Evolutionary conservation across 768 basidiomycete species (phyloP).

Genomic region (Myochromella boudieri): DNA sequence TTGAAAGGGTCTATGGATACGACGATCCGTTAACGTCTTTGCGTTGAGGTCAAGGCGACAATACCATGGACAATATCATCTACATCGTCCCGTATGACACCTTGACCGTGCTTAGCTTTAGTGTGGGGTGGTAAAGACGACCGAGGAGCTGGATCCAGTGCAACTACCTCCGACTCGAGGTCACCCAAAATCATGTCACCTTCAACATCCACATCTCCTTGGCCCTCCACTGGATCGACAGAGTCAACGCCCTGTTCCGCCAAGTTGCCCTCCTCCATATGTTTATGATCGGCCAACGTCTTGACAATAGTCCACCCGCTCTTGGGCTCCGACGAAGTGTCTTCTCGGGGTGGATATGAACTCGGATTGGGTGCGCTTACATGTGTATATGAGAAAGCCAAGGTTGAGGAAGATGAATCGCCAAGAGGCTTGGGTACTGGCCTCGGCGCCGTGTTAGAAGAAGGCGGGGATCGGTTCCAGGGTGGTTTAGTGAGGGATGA

Average conservation of each 20-base stretch:
- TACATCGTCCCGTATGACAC: conserved; percentile 61
- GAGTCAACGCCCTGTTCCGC: conserved; percentile 15
- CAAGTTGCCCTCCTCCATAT: conserved; percentile 16
- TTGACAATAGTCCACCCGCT: conserved; percentile 80
- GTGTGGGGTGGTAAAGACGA: conserved; percentile 26
- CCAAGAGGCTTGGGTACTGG: conserved; percentile 48
- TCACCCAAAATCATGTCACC: conserved; percentile 78
- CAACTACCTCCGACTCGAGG: conserved; percentile 56
- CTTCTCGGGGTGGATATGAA: conserved; percentile 68
- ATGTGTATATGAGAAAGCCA: conserved; percentile 83
- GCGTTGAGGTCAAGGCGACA: conserved; percentile 16
- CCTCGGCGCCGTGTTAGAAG: conserved; percentile 46
- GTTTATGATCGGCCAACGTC: conserved; percentile 29
- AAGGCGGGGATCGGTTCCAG: conserved; percentile 33
- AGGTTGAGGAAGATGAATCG: conserved; percentile 62
- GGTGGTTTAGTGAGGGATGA: conserved; percentile 49
- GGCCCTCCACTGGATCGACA: conserved; percentile 26
- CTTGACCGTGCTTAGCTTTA: conserved; percentile 46
- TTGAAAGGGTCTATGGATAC: conserved; percentile 55
- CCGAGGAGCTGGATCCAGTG: conserved; percentile 21
- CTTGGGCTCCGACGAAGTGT: conserved; percentile 38
- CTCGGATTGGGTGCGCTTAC: conserved; percentile 70
- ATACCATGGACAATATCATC: conserved; percentile 79
- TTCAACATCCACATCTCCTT: conserved; percentile 65
- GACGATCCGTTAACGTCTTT: conserved; percentile 22